Evolutionary conservation across 1,284 basidiomycete species (phyloP).

Genomic region (Ceratobasidium sp.): DNA sequence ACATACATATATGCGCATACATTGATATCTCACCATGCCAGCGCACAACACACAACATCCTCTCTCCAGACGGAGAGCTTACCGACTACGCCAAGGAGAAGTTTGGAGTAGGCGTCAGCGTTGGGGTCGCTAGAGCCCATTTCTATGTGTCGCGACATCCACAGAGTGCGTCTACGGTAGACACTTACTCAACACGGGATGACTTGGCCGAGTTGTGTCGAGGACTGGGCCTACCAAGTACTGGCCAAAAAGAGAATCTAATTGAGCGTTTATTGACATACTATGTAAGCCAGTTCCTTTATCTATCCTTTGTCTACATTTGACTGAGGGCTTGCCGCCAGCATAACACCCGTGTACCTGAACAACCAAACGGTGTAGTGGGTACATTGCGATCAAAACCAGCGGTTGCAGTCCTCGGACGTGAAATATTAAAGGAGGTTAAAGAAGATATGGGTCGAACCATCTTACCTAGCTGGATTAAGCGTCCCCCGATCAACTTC

Average conservation of each 20-base stretch:
- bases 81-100: background rate
- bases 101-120: background rate
- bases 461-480: constrained; percentile 39
- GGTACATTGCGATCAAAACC: background rate
- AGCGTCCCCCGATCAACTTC: constrained; percentile 8
- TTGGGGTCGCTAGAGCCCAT: background rate
- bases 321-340: background rate
- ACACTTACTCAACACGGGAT: background rate
- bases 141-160: background rate
- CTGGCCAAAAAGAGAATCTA: background rate
- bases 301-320: background rate
- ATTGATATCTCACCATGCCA: background rate
- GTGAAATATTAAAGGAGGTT: constrained; percentile 10
- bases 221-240: background rate
- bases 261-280: background rate
- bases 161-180: background rate
- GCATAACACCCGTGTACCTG: background rate
- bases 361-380: background rate
- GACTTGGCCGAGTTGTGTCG: background rate
- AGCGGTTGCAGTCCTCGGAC: background rate
- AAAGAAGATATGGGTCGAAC: constrained; percentile 27
- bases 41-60: background rate
- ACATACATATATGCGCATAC: background rate
- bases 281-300: background rate
- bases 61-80: background rate